phyloP scores from a whole-genome alignment of 2,329 filamentous ascomycete species.

The Exophiala sp. region DNA sequence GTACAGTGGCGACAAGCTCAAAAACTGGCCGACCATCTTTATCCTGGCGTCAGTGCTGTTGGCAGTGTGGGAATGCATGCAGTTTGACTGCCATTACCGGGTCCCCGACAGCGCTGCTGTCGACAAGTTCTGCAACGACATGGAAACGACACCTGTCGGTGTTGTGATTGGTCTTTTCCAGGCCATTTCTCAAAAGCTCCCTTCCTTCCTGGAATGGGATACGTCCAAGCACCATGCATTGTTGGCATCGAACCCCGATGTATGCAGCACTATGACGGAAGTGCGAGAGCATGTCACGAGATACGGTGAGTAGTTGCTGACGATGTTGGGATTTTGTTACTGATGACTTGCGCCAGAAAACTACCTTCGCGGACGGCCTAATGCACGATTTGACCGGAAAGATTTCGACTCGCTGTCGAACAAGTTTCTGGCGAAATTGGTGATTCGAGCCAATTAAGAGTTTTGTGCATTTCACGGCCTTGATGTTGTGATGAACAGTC shows the following conservation, averaged over 20 bases:
- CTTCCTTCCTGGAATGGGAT: slow-evolving; percentile 89
- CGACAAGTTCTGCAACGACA: slow-evolving; percentile 91
- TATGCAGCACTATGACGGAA: slow-evolving; percentile 95
- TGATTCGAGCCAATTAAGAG: slow-evolving; percentile 64
- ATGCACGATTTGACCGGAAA: slow-evolving; percentile 77
- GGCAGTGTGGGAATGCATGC: slow-evolving; percentile 96
- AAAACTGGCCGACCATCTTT: slow-evolving; percentile 99
- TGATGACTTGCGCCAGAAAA: slow-evolving; percentile 53
- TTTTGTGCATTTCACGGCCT: background rate
- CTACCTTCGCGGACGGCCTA: slow-evolving; percentile 74
- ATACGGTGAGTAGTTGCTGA: slow-evolving; percentile 65
- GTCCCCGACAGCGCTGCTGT: slow-evolving; percentile 77
- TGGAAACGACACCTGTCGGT: slow-evolving; percentile 92
- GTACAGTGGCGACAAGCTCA: slow-evolving; percentile 92
- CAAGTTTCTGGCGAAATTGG: slow-evolving; percentile 93
- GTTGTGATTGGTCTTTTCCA: slow-evolving; percentile 97
- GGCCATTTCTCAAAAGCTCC: slow-evolving; percentile 94
- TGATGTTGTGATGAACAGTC: slow-evolving; percentile 13
- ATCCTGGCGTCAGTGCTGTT: slow-evolving; percentile 90
- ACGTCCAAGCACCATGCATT: slow-evolving; percentile 84
- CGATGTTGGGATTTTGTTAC: background rate
- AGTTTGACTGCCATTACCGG: slow-evolving; percentile 96
- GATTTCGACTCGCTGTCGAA: slow-evolving; percentile 95
- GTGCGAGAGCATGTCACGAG: slow-evolving; percentile 86
- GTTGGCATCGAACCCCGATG: slow-evolving; percentile 81